A percentile compares a stretch with the other conserved stretches of the same genome.
These are phyloP conservation scores for Verruconis gallopava DNA, from an alignment of 2,329 filamentous ascomycete species.

Conservation along the genomic window DNA sequence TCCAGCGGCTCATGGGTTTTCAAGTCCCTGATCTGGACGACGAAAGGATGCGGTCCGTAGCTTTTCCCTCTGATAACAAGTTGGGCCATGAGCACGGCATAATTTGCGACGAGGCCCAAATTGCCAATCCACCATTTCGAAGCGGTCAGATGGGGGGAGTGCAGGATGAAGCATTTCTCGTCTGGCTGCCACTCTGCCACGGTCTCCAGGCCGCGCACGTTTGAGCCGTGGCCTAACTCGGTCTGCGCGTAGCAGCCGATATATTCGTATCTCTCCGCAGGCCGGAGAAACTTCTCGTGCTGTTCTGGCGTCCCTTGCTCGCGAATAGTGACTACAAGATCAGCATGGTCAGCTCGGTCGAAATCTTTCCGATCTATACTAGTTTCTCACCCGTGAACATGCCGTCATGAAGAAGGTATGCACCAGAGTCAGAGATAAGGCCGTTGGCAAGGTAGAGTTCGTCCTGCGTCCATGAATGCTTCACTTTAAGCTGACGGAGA, in stretches of 20 bases:
- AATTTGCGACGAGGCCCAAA: slow-evolving; percentile 60
- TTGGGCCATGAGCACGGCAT: slow-evolving; percentile 70
- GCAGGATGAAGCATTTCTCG: slow-evolving; percentile 61
- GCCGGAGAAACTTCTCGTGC: slow-evolving; percentile 58
- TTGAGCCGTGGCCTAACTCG: slow-evolving; percentile 68
- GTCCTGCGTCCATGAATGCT: slow-evolving; percentile 54
- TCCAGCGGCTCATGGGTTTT: slow-evolving; percentile 57
- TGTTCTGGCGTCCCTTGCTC: slow-evolving; percentile 64
- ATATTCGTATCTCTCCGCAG: slow-evolving; percentile 54
- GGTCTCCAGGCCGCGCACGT: slow-evolving; percentile 60
- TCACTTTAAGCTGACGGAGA: slow-evolving; percentile 49
- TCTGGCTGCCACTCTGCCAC: slow-evolving; percentile 60
- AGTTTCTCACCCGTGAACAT: slow-evolving; percentile 48
- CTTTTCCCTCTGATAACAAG: slow-evolving; percentile 50
- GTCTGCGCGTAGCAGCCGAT: slow-evolving; percentile 75
- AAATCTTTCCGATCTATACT: slow-evolving; percentile 20
- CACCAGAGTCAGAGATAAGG: slow-evolving; percentile 59
- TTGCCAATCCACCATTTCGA: slow-evolving; percentile 82
- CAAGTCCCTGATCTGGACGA: slow-evolving; percentile 59
- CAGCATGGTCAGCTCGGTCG: slow-evolving; percentile 10
- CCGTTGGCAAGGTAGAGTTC: slow-evolving; percentile 54
- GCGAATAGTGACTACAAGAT: slow-evolving; percentile 46
- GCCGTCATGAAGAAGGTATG: slow-evolving; percentile 58
- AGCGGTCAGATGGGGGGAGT: slow-evolving; percentile 60
- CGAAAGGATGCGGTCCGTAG: slow-evolving; percentile 61